These are phyloP conservation scores for Flaveria trinervia DNA, from an alignment of 129 eudicot genomes.

Conservation along the genomic window DNA sequence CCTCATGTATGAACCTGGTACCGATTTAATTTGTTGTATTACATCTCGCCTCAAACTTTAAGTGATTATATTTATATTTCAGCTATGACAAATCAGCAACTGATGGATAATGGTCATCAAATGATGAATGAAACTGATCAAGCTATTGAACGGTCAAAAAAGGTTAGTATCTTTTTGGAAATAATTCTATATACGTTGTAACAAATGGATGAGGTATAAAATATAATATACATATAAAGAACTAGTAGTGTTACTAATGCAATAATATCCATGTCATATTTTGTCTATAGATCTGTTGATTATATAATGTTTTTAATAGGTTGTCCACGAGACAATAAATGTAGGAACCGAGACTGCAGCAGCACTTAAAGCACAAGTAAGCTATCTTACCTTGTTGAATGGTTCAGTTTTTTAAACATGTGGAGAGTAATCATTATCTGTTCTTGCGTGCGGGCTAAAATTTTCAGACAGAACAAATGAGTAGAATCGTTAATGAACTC, in stretches of 20 bases:
- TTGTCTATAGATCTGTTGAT: neutral
- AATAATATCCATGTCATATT: constrained; percentile 9
- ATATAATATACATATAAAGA: neutral
- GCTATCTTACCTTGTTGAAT: constrained; percentile 23
- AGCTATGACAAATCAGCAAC: constrained; percentile 93
- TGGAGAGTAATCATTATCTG: constrained; percentile 15
- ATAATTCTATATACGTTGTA: neutral
- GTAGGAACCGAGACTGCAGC: constrained; percentile 98
- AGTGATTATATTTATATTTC: constrained; percentile 30
- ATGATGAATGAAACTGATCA: constrained; percentile 99
- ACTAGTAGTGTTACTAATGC: neutral
- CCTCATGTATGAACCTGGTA: constrained; percentile 67
- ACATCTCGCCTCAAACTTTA: neutral
- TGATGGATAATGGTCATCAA: constrained; percentile 73
- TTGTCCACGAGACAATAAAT: constrained; percentile 76
- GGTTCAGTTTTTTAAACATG: constrained; percentile 7
- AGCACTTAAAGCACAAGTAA: constrained; percentile 89
- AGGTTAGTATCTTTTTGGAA: constrained; percentile 47
- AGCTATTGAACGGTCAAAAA: constrained; percentile 84
- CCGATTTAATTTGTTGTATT: constrained; percentile 10
- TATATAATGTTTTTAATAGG: constrained; percentile 39
- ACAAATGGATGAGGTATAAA: neutral
- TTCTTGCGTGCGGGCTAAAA: constrained; percentile 3
- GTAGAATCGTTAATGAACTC: constrained; percentile 89
- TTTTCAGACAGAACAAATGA: constrained; percentile 95